These are phyloP conservation scores for Vickermania ingenoplastis DNA, from an alignment of 208 protist genomes.

Conservation along the genomic window DNA sequence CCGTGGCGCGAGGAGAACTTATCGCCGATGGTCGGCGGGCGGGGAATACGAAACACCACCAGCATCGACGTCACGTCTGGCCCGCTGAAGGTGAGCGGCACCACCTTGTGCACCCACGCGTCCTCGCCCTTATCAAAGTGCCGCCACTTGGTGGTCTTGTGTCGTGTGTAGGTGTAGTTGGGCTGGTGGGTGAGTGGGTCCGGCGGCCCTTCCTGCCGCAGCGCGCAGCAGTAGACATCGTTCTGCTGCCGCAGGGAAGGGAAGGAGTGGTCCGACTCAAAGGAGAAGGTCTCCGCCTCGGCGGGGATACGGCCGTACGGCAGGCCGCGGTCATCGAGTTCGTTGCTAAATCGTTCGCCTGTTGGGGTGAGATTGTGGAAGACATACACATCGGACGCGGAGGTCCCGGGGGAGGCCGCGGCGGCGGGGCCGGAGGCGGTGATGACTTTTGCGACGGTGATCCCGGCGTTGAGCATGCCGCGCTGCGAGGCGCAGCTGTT, in stretches of 20 bases:
- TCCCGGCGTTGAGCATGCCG: slow-evolving; percentile 95
- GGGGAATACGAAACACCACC: slow-evolving; percentile 86
- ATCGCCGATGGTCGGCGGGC: slow-evolving; percentile 98
- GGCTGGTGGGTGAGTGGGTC: slow-evolving; percentile 68
- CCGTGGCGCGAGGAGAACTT: slow-evolving; percentile 99
- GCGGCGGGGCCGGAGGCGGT: slow-evolving; percentile 23
- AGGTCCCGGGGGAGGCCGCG: slow-evolving; percentile 19
- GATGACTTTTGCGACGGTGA: slow-evolving; percentile 90
- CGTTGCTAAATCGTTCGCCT: slow-evolving; percentile 49
- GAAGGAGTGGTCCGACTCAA: slow-evolving; percentile 73
- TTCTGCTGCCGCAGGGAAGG: slow-evolving; percentile 50
- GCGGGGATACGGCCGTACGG: slow-evolving; percentile 47
- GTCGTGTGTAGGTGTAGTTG: slow-evolving; percentile 75
- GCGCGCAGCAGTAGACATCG: slow-evolving; percentile 79
- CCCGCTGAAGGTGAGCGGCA: slow-evolving; percentile 77
- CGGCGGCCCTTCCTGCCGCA: slow-evolving; percentile 43
- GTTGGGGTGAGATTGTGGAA: slow-evolving; percentile 77
- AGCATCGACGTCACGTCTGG: slow-evolving; percentile 73
- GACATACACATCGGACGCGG: slow-evolving; percentile 50
- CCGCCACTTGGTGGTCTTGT: slow-evolving; percentile 77
- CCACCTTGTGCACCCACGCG: slow-evolving; percentile 83
- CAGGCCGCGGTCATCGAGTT: slow-evolving; percentile 65
- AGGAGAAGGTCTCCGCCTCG: slow-evolving; percentile 39
- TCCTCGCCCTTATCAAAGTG: slow-evolving; percentile 89
- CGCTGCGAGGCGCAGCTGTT: slow-evolving; percentile 97